phyloP scores from a whole-genome alignment of 306 rosid species.

The barrel medic (Medicago truncatula) region MtrunA17r5.0-ANR NC_053043.1:41274001-41274500 shows the following conservation, averaged over 20 bases:
- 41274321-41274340: slow-evolving; percentile 8
- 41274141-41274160: slow-evolving; percentile 17
- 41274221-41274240: background rate
- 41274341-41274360: slow-evolving; percentile 20
- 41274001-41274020: background rate
- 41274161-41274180: background rate
- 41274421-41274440: background rate
- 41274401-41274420: background rate
- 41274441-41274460: background rate
- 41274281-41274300: background rate
- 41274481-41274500: background rate
- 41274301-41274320: slow-evolving; percentile 22
- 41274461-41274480: background rate
- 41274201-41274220: slow-evolving; percentile 40
- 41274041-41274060: background rate
- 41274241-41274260: background rate
- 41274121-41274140: slow-evolving; percentile 32
- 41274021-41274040: background rate
- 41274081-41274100: background rate
- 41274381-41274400: background rate
- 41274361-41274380: background rate
- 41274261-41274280: slow-evolving; percentile 4
- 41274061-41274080: background rate
- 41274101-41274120: slow-evolving; percentile 24
- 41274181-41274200: slow-evolving; percentile 36